Percentiles rank a stretch among this genome's conserved stretches.
phyloP scores from a whole-genome alignment of 768 basidiomycete species.

The Asterophora parasitica region DNA sequence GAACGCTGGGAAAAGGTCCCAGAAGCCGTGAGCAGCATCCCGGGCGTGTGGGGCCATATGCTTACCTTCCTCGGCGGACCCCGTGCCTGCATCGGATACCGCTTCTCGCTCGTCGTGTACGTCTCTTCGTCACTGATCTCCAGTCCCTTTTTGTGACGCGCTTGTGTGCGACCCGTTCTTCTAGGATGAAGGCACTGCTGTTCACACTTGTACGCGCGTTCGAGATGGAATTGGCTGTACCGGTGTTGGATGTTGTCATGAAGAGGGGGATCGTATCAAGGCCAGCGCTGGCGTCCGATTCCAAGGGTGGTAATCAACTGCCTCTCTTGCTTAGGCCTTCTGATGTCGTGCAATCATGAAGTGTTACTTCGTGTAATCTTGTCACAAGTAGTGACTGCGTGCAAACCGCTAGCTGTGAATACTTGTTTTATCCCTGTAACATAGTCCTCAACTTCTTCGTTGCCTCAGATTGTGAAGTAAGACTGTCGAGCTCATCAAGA shows the following conservation, averaged over 20 bases:
- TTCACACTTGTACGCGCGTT: constrained; percentile 50
- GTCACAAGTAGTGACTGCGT: no score
- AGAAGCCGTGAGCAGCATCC: constrained; percentile 37
- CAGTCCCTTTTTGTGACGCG: neutral
- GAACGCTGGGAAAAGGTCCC: constrained; percentile 57
- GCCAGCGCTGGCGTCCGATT: constrained; percentile 38
- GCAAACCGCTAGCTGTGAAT: no score
- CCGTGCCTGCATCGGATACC: constrained; percentile 62
- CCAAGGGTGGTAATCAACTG: constrained; percentile 35
- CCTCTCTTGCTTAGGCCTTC: constrained; percentile 37
- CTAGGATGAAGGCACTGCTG: constrained; percentile 35
- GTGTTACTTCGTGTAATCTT: neutral
- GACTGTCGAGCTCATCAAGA: no score
- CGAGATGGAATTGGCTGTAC: constrained; percentile 51
- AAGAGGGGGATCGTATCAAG: constrained; percentile 36
- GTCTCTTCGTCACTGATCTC: constrained; percentile 13
- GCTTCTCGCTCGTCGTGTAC: constrained; percentile 55
- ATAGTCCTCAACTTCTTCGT: no score
- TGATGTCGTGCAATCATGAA: neutral
- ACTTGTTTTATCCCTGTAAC: no score
- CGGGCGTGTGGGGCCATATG: constrained; percentile 57
- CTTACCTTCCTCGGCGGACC: constrained; percentile 64
- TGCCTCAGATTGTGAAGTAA: no score
- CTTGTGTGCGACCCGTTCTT: neutral
- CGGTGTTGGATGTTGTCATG: constrained; percentile 36